Conservation (phyloP, 2,329 filamentous ascomycete genomes). For the Knufia fluminis region DNA sequence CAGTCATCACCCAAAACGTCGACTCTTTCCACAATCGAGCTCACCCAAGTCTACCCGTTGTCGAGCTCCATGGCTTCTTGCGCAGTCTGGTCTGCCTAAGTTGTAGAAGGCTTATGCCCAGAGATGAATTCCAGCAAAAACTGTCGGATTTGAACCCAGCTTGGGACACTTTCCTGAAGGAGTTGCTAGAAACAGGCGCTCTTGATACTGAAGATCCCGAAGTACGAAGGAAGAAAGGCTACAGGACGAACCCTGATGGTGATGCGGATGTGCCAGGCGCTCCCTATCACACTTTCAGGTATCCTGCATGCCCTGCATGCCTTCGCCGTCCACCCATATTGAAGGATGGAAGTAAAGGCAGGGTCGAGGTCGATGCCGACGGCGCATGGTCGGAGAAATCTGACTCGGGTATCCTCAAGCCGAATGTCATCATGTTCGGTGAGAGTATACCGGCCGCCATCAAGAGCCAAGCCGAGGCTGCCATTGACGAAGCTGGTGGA, state of each 20-base stretch:
- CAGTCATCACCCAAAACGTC: conserved; percentile 90
- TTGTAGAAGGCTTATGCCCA: conserved; percentile 62
- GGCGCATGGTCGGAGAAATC: conserved; percentile 63
- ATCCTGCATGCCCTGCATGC: conserved; percentile 80
- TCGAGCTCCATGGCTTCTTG: conserved; percentile 88
- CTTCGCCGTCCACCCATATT: conserved; percentile 52
- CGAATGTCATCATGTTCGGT: conserved; percentile 92
- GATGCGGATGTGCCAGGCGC: conserved; percentile 84
- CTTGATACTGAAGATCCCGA: conserved; percentile 67
- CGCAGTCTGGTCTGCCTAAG: conserved; percentile 70
- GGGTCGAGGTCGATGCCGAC: conserved; percentile 64
- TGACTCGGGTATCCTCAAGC: conserved; percentile 75
- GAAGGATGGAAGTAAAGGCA: conserved; percentile 45
- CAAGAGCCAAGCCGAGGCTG: conserved; percentile 67
- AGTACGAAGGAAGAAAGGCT: conserved; percentile 56
- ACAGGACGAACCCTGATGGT: conserved; percentile 86
- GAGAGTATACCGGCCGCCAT: conserved; percentile 66
- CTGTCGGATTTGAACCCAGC: conserved; percentile 72
- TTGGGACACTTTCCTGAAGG: conserved; percentile 68
- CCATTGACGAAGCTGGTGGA: conserved; percentile 65
- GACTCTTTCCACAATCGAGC: conserved; percentile 81
- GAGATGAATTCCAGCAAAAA: conserved; percentile 65
- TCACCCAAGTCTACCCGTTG: conserved; percentile 63
- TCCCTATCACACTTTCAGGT: conserved; percentile 81
- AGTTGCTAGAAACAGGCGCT: conserved; percentile 64